Evolutionary conservation across 768 basidiomycete species (phyloP), one percentile per base, ranked within the genome.

Genomic region (Dioszegia aurantiaca): DNA sequence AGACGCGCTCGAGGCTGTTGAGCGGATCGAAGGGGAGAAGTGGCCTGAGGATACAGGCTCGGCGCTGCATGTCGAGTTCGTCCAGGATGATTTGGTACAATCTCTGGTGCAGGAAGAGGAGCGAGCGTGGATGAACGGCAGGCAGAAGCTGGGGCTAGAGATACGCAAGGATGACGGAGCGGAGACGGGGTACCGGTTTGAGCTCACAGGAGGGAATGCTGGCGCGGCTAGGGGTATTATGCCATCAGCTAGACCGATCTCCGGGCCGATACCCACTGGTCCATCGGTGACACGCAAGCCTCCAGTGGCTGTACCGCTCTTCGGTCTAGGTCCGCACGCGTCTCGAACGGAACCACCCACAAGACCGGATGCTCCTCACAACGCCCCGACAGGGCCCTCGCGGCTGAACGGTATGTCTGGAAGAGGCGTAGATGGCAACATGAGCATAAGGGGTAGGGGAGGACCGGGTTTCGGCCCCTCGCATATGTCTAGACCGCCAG

Each of bases 81-180:
- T 78, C 9, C 65, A 72, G 9, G 59, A 72, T 11, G 63, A 64
- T 3, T 31, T 57, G 37, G 68, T 78, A 1, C 21, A 45, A 14
- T 53, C 41, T 5, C 53, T 78, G 30, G 67, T 78, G n/a, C 52
- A 63, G 23, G 36, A 60, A 42, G 77, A 78, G 58, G 70, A 77
- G 48, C 28, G 41, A 3, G 75, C 75, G 5, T 78, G 77, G 77
- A 37, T 54, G 2, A 63, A 72, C 16, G 77, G 77, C 6, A 61
- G 75, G 31, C 62, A 72, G 56, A 75, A 74, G 59, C 51, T 78
- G n/a, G 49, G 47, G 2, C 56, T 78, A 40, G 57, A 55, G 3
- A 67, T 77, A 11, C 17, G 33, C 31, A 54, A 60, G 41, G 45
- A 52, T 14, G 59, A 54, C 37, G 60, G 55, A 54, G 65, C 27